These are phyloP conservation scores for Ceratobasidium sp. DNA, from an alignment of 1,284 basidiomycete species.

Conservation along the genomic window DNA sequence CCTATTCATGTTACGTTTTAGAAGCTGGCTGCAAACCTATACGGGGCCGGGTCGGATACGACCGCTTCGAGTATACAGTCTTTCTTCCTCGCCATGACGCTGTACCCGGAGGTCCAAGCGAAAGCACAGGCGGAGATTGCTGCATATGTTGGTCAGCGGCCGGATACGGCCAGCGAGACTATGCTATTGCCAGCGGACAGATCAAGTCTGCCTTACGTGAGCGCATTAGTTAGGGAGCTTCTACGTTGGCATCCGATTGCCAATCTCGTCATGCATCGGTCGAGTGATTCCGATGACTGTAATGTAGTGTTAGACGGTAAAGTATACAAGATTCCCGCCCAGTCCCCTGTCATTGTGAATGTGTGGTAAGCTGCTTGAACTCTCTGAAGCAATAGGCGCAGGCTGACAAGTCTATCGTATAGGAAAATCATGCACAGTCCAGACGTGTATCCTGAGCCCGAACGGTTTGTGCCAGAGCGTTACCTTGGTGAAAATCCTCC, in stretches of 20 bases:
- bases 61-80: not conserved
- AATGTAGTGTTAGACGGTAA: too few species aligned
- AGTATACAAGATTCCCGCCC: too few species aligned
- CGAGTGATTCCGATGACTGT: too few species aligned
- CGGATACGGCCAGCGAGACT: slow-evolving; percentile 27
- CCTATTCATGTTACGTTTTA: too few species aligned
- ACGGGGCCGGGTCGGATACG: too few species aligned
- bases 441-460: slow-evolving; percentile 87
- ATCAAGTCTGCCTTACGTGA: slow-evolving; percentile 46
- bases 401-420: too few species aligned
- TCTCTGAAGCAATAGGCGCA: too few species aligned
- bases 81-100: slow-evolving; percentile 52
- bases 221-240: slow-evolving; percentile 47
- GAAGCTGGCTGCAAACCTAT: not conserved
- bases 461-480: slow-evolving; percentile 86
- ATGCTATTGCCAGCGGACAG: slow-evolving; percentile 48
- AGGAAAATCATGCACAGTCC: slow-evolving; percentile 76
- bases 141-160: not conserved
- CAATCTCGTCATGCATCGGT: too few species aligned
- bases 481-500: slow-evolving; percentile 85
- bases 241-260: slow-evolving; percentile 48
- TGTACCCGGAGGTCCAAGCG: slow-evolving; percentile 54
- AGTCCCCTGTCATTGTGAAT: not conserved
- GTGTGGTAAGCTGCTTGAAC: not conserved
- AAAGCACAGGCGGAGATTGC: slow-evolving; percentile 56